Percentiles rank a stretch among this genome's conserved stretches.
phyloP scores from a whole-genome alignment of 2,329 filamentous ascomycete species.

The Didymella glomerata region DNA sequence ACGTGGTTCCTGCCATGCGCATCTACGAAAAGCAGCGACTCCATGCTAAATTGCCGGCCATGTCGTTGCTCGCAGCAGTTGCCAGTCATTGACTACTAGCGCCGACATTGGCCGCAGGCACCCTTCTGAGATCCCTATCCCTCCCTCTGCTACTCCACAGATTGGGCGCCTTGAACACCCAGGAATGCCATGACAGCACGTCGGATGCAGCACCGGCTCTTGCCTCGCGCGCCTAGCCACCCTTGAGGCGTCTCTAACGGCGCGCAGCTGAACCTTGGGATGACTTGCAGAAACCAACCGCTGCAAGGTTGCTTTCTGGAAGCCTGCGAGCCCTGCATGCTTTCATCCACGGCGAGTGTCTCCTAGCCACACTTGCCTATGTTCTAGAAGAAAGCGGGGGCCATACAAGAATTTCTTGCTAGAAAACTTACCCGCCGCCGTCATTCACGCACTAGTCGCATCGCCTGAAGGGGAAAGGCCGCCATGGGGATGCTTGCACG shows the following conservation, averaged over 20 bases:
- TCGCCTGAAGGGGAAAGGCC: constrained; percentile 14
- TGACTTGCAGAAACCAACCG: constrained; percentile 13
- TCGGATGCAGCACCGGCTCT: constrained; percentile 10
- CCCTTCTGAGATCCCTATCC: constrained; percentile 9
- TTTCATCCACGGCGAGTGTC: constrained; percentile 3
- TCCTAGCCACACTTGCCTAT: constrained; percentile 15
- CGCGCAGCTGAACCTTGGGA: constrained; percentile 14
- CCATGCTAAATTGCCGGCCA: constrained; percentile 5
- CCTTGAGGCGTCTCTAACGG: constrained; percentile 9
- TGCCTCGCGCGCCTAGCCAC: constrained; percentile 13
- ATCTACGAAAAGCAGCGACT: constrained; percentile 19
- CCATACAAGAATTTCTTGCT: constrained; percentile 22
- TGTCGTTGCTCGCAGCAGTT: constrained; percentile 14
- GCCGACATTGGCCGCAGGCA: constrained; percentile 24
- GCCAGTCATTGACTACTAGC: constrained; percentile 12
- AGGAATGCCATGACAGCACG: constrained; percentile 20
- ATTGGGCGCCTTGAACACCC: constrained; percentile 15
- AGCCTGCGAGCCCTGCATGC: constrained; percentile 8
- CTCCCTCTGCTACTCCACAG: constrained; percentile 17
- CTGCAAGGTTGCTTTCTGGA: constrained; percentile 5
- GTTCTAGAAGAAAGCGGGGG: constrained; percentile 28
- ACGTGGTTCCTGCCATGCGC: constrained; percentile 18
- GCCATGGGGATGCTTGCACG: constrained; percentile 18
- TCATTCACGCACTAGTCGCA: constrained; percentile 11
- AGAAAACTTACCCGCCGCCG: constrained; percentile 24